These are phyloP conservation scores for Pseudocohnilembus persalinus DNA, from an alignment of 169 alveolate genomes.

Conservation along the genomic window DNA sequence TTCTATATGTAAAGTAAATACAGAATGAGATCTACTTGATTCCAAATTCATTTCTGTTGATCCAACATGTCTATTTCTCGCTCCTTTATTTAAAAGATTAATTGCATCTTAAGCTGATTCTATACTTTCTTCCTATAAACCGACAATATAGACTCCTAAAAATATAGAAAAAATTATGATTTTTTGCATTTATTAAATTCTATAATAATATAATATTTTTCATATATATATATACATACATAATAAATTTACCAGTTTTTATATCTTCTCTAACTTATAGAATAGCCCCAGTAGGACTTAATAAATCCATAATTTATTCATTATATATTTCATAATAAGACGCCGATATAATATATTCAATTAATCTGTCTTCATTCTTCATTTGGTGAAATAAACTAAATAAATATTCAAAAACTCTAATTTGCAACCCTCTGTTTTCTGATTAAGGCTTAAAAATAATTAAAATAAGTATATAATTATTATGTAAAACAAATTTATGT, in stretches of 20 bases:
- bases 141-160: slow-evolving; percentile 59
- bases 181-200: too few species aligned
- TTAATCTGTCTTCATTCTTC: slow-evolving; percentile 1
- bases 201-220: too few species aligned
- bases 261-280: slow-evolving; percentile 28
- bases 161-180: too few species aligned
- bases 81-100: slow-evolving; percentile 63
- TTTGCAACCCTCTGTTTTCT: slow-evolving; percentile 30
- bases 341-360: slow-evolving; percentile 29
- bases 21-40: slow-evolving; percentile 80
- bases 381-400: slow-evolving; percentile 4
- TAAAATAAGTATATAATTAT: too few species aligned
- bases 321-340: slow-evolving; percentile 84
- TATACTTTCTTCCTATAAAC: slow-evolving; percentile 51
- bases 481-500: too few species aligned
- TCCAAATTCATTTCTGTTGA: slow-evolving; percentile 81
- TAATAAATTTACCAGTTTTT: neutral
- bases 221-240: neutral
- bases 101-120: slow-evolving; percentile 40
- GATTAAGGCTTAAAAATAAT: neutral
- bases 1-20: slow-evolving; percentile 66
- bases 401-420: slow-evolving; percentile 19
- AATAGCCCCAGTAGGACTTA: slow-evolving; percentile 27
- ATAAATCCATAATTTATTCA: slow-evolving; percentile 80
- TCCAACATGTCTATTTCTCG: slow-evolving; percentile 78